Evolutionary conservation across 2,329 filamentous ascomycete species (phyloP).

Genomic region (Aspergillus sp.): DNA sequence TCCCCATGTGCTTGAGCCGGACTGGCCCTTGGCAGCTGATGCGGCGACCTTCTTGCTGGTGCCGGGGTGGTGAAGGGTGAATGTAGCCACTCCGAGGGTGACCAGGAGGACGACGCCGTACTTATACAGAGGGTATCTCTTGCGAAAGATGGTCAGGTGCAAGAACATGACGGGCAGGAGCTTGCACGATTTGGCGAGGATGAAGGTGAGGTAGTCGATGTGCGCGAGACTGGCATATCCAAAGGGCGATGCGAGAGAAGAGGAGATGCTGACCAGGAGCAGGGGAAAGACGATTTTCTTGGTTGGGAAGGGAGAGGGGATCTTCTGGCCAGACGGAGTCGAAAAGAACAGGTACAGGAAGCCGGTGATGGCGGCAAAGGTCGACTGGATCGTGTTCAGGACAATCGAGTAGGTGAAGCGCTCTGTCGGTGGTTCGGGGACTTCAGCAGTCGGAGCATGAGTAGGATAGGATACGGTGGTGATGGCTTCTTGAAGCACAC

Average conservation of each 20-base stretch:
- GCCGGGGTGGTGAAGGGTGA: slow-evolving; percentile 80
- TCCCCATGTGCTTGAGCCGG: slow-evolving; percentile 68
- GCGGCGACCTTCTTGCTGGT: slow-evolving; percentile 57
- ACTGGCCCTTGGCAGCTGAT: slow-evolving; percentile 54
- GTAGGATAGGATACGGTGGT: slow-evolving; percentile 86
- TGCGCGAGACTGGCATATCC: slow-evolving; percentile 90
- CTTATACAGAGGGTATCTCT: slow-evolving; percentile 90
- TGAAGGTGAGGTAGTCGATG: slow-evolving; percentile 97
- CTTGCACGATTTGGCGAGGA: slow-evolving; percentile 97
- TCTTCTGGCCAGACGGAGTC: slow-evolving; percentile 57
- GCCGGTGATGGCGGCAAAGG: slow-evolving; percentile 81
- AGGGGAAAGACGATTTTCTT: slow-evolving; percentile 74
- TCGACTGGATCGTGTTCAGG: slow-evolving; percentile 92
- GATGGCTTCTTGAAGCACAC: slow-evolving; percentile 92
- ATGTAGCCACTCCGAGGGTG: slow-evolving; percentile 88
- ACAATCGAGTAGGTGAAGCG: slow-evolving; percentile 93
- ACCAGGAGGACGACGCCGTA: slow-evolving; percentile 91
- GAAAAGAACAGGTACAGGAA: slow-evolving; percentile 73
- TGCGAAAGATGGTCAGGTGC: slow-evolving; percentile 87
- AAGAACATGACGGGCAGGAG: slow-evolving; percentile 98
- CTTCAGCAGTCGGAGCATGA: slow-evolving; percentile 48
- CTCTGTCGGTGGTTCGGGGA: slow-evolving; percentile 52
- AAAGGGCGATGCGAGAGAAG: slow-evolving; percentile 88
- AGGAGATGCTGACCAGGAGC: slow-evolving; percentile 81
- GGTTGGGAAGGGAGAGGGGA: slow-evolving; percentile 70